These are phyloP conservation scores for Plasmodium coatneyi DNA, from an alignment of 169 alveolate genomes.

Conservation along the genomic window DNA sequence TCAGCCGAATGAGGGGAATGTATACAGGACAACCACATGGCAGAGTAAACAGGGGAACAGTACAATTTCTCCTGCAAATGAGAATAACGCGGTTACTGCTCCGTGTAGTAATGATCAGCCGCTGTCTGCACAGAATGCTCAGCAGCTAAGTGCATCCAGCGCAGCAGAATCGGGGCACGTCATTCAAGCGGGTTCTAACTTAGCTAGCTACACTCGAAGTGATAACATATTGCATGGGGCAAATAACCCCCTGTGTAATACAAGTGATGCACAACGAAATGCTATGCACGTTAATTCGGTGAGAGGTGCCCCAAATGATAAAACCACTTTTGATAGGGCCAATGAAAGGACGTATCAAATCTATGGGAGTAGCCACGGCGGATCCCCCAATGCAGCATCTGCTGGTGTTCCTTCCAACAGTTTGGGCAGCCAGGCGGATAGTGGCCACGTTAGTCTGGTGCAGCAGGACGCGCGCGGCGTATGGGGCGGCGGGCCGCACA, in stretches of 20 bases:
- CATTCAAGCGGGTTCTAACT: neutral
- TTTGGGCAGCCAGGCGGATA: neutral
- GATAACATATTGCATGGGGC: neutral
- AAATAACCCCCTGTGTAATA: neutral
- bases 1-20: neutral
- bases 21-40: neutral
- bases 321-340: neutral
- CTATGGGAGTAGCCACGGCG: neutral
- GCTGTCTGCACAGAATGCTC: neutral
- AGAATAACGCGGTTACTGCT: neutral
- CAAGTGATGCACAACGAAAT: neutral
- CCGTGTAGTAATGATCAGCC: neutral
- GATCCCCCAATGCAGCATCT: neutral
- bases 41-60: neutral
- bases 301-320: neutral
- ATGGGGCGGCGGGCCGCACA: neutral
- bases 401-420: neutral
- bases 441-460: neutral
- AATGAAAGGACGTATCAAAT: neutral
- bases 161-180: neutral
- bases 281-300: neutral
- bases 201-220: neutral
- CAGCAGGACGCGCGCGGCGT: neutral
- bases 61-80: neutral
- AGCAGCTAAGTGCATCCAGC: neutral